These are phyloP conservation scores for Barnettozyma populi DNA, from an alignment of 805 yeast species.

Conservation along the genomic window DNA sequence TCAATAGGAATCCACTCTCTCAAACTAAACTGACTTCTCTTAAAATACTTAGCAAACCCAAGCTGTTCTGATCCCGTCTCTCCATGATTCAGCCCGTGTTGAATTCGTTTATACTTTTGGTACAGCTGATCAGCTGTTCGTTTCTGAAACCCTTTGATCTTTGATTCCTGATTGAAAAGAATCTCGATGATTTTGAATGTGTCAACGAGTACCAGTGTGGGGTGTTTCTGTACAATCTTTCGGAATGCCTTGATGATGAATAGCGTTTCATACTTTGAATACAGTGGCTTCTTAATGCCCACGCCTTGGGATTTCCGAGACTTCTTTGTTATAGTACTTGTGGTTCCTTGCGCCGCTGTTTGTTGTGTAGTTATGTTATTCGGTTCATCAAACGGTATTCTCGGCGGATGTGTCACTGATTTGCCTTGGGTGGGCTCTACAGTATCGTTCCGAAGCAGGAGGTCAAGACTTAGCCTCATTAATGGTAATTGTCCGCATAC, in stretches of 20 bases:
- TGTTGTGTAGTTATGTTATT: not conserved
- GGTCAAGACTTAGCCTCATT: not conserved
- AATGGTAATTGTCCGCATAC: not conserved
- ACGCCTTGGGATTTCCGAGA: conserved; percentile 24
- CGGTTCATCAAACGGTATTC: not conserved
- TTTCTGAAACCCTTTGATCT: conserved; percentile 19
- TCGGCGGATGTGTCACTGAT: not conserved
- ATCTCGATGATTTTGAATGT: conserved; percentile 20
- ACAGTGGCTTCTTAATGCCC: conserved; percentile 25
- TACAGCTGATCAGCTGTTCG: conserved; percentile 25
- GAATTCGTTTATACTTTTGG: conserved; percentile 25
- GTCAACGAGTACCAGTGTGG: conserved; percentile 21
- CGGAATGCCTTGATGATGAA: conserved; percentile 22
- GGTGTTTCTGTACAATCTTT: conserved; percentile 13
- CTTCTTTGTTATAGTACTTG: conserved; percentile 8
- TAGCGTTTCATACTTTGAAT: conserved; percentile 23
- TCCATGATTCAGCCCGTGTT: conserved; percentile 22
- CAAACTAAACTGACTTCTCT: conserved; percentile 13
- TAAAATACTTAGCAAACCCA: conserved; percentile 19
- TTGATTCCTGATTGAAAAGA: conserved; percentile 21
- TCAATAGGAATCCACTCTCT: conserved; percentile 23
- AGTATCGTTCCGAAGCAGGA: not conserved
- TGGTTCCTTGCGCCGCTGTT: conserved; percentile 2
- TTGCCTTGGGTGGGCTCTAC: not conserved
- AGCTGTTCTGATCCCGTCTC: conserved; percentile 11